A percentile compares a stretch with the other conserved stretches of the same genome.
Evolutionary conservation across 1,139 yeast species (phyloP).

Genomic region (Saccharomycopsis crataegensis): DNA sequence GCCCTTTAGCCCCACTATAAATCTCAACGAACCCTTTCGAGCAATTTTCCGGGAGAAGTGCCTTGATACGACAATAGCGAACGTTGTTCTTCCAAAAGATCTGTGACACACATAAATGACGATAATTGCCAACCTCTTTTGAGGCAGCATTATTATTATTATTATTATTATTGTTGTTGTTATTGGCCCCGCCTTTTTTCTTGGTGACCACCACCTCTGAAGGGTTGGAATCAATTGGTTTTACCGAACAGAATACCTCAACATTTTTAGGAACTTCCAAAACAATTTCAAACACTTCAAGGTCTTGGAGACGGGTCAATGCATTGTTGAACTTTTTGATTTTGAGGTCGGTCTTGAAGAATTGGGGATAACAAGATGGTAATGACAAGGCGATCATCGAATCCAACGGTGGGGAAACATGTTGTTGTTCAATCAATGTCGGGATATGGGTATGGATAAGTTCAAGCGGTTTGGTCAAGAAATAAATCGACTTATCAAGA

Average conservation of each 20-base stretch:
- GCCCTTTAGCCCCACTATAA: slow-evolving; percentile 64
- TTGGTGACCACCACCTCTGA: slow-evolving; percentile 23
- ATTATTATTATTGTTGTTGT: neutral
- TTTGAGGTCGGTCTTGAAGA: slow-evolving; percentile 49
- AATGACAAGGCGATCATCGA: slow-evolving; percentile 70
- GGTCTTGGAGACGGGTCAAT: slow-evolving; percentile 60
- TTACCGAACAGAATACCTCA: slow-evolving; percentile 43
- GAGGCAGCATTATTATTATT: slow-evolving; percentile 22
- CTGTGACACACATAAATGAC: slow-evolving; percentile 64
- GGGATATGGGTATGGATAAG: slow-evolving; percentile 85
- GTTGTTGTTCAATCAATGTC: slow-evolving; percentile 68
- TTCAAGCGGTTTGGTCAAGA: slow-evolving; percentile 67
- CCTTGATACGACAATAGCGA: slow-evolving; percentile 72
- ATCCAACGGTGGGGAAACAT: slow-evolving; percentile 76
- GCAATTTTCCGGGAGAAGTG: slow-evolving; percentile 62
- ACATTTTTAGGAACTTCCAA: slow-evolving; percentile 62
- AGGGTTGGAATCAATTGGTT: slow-evolving; percentile 37
- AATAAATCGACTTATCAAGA: slow-evolving; percentile 52
- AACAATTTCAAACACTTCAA: slow-evolving; percentile 74
- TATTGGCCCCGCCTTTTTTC: neutral
- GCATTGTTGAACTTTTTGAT: slow-evolving; percentile 72
- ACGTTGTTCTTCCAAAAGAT: slow-evolving; percentile 59
- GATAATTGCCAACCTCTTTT: slow-evolving; percentile 27
- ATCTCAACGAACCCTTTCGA: slow-evolving; percentile 68
- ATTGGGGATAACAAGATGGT: slow-evolving; percentile 82